A percentile compares a stretch with the other conserved stretches of the same genome.
Evolutionary conservation across 371 early-diverging fungal species (phyloP).

Genomic region (Chytridium lagenaria): DNA sequence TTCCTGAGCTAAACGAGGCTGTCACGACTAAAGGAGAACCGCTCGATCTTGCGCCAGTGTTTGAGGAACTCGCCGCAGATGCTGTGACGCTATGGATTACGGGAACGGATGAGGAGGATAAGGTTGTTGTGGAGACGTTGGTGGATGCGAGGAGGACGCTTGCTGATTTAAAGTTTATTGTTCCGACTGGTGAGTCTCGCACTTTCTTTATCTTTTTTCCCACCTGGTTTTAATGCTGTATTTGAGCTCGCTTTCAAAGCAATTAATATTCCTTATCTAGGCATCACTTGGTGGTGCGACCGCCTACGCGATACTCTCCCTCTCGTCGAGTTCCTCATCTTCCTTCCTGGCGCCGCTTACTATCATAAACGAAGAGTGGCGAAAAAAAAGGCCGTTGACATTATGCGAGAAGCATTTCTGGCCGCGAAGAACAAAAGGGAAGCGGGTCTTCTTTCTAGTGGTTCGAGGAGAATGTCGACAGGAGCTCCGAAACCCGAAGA

Average conservation of each 20-base stretch:
- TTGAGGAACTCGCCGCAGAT: conserved; percentile 37
- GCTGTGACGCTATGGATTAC: conserved; percentile 30
- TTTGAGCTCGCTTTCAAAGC: not conserved
- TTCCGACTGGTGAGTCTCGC: conserved; percentile 30
- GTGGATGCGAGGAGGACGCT: conserved; percentile 31
- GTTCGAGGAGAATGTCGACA: not conserved
- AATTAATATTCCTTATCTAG: conserved; percentile 4
- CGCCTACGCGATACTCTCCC: conserved; percentile 27
- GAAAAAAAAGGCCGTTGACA: conserved; percentile 18
- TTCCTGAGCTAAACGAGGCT: conserved; percentile 33
- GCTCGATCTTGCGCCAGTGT: conserved; percentile 29
- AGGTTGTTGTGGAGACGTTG: conserved; percentile 8
- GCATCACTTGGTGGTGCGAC: conserved; percentile 36
- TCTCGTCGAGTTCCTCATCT: conserved; percentile 23
- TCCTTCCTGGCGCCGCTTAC: conserved; percentile 28
- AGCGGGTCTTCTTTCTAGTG: not conserved
- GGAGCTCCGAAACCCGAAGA: not conserved
- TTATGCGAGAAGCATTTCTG: conserved; percentile 14
- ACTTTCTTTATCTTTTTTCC: not conserved
- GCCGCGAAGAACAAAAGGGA: conserved; percentile 13
- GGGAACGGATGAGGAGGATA: conserved; percentile 18
- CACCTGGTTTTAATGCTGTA: not conserved
- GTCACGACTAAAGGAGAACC: conserved; percentile 2
- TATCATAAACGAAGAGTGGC: conserved; percentile 25
- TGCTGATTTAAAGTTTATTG: conserved; percentile 26